Percentiles rank a stretch among this genome's conserved stretches.
Evolutionary conservation across 1,139 yeast genomes (phyloP).

Genomic region (Saccharomyces pastorianus): DNA sequence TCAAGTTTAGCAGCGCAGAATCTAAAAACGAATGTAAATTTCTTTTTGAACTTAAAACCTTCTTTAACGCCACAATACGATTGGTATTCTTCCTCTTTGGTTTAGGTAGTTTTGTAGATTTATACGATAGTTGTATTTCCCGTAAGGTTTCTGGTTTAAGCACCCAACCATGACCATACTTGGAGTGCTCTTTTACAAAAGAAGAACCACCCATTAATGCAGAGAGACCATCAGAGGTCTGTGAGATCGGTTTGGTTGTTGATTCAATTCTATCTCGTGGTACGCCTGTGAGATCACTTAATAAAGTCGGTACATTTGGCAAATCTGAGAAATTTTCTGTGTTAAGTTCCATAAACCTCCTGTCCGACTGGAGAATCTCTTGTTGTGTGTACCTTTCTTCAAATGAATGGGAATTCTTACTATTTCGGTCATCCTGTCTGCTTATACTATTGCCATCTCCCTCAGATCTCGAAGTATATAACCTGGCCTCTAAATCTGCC

Average conservation of each 20-base stretch:
- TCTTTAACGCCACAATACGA: slow-evolving; percentile 27
- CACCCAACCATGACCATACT: slow-evolving; percentile 11
- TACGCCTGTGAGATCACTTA: slow-evolving; percentile 27
- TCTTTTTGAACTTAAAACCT: slow-evolving; percentile 26
- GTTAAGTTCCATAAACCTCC: slow-evolving; percentile 29
- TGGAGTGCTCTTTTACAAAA: slow-evolving; percentile 13
- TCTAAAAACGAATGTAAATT: slow-evolving; percentile 29
- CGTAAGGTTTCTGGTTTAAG: slow-evolving; percentile 23
- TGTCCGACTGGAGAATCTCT: slow-evolving; percentile 27
- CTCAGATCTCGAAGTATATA: slow-evolving; percentile 19
- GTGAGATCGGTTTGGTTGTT: slow-evolving; percentile 10
- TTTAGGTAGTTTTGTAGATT: slow-evolving; percentile 29
- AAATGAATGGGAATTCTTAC: slow-evolving; percentile 8
- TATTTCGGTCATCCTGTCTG: slow-evolving; percentile 3
- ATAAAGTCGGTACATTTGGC: slow-evolving; percentile 23
- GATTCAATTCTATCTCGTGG: slow-evolving; percentile 27
- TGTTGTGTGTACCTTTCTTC: slow-evolving; percentile 24
- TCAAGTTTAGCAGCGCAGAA: slow-evolving; percentile 22
- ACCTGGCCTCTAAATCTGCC: slow-evolving; percentile 29
- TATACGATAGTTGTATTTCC: slow-evolving; percentile 23
- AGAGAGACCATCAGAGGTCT: slow-evolving; percentile 8
- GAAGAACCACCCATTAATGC: slow-evolving; percentile 10
- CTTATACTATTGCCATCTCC: slow-evolving; percentile 5
- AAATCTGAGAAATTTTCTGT: slow-evolving; percentile 27
- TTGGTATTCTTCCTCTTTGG: slow-evolving; percentile 27